Conservation (phyloP, 2,329 filamentous ascomycete species). For the Moelleriella libera region DNA sequence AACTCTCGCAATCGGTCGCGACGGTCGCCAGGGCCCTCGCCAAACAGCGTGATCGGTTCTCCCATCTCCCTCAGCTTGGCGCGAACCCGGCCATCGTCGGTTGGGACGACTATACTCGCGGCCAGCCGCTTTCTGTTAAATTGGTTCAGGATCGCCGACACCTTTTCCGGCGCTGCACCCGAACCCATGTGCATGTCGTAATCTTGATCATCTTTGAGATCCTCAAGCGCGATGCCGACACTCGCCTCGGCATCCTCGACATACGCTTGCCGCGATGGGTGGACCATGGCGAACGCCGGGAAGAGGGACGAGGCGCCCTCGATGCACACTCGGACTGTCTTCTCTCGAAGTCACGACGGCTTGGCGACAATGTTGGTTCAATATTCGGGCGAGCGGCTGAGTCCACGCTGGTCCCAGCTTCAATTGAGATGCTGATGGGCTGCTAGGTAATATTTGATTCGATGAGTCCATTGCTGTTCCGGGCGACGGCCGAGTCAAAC, state of each 20-base stretch:
- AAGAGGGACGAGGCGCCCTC: background rate
- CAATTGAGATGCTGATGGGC: too few species aligned
- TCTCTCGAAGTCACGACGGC: too few species aligned
- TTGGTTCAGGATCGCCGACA: constrained; percentile 72
- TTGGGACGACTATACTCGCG: constrained; percentile 81
- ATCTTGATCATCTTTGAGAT: constrained; percentile 57
- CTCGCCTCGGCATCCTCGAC: constrained; percentile 69
- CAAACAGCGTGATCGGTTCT: constrained; percentile 91
- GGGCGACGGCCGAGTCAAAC: too few species aligned
- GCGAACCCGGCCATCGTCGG: constrained; percentile 80
- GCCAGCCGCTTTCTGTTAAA: constrained; percentile 85
- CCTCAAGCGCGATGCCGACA: constrained; percentile 31
- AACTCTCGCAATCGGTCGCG: constrained; percentile 77
- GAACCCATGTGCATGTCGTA: constrained; percentile 61
- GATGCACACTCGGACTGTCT: too few species aligned
- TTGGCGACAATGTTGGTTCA: too few species aligned
- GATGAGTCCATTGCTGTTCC: too few species aligned
- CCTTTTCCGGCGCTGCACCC: constrained; percentile 65
- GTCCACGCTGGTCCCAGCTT: too few species aligned
- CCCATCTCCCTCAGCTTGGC: constrained; percentile 68
- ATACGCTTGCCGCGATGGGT: constrained; percentile 84
- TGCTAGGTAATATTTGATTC: too few species aligned
- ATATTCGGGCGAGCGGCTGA: too few species aligned
- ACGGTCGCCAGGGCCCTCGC: constrained; percentile 73
- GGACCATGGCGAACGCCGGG: constrained; percentile 41